Evolutionary conservation across 2,329 filamentous ascomycete genomes (phyloP).

Genomic region (Cladobotryum protrusum): DNA sequence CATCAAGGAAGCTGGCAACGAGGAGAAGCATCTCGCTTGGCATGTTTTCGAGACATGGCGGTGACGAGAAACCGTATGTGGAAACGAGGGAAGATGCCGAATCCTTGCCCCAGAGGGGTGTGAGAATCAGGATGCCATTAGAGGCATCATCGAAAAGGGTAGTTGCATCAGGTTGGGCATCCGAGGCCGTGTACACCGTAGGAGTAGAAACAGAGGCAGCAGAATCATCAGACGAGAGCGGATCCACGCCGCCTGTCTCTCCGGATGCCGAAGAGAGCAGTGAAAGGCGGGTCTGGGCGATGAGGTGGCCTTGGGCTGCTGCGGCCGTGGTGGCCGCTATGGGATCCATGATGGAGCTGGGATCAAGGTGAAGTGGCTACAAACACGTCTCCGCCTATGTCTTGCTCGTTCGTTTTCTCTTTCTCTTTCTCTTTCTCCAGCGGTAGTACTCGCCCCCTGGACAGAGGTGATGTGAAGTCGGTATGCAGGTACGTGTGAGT

Average conservation of each 20-base stretch:
- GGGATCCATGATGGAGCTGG: constrained; percentile 1
- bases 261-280: constrained; percentile 15
- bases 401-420: neutral
- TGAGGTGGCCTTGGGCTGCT: constrained; percentile 27
- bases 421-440: neutral
- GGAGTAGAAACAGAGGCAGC: constrained; percentile 1
- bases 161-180: constrained; percentile 20
- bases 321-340: constrained; percentile 14
- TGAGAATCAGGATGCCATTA: constrained; percentile 8
- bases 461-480: neutral
- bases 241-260: constrained; percentile 7
- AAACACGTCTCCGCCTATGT: neutral
- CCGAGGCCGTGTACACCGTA: neutral
- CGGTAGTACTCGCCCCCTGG: neutral
- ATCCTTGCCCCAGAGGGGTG: neutral
- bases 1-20: constrained; percentile 51
- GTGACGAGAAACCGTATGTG: constrained; percentile 2
- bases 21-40: constrained; percentile 53
- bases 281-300: constrained; percentile 29
- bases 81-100: neutral
- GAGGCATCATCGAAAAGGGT: constrained; percentile 6
- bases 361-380: constrained; percentile 1
- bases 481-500: neutral
- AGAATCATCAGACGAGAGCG: constrained; percentile 15
- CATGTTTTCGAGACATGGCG: constrained; percentile 33